phyloP scores from a whole-genome alignment of 371 early-diverging fungal species.

The Syncephalastrum sp. region DNA sequence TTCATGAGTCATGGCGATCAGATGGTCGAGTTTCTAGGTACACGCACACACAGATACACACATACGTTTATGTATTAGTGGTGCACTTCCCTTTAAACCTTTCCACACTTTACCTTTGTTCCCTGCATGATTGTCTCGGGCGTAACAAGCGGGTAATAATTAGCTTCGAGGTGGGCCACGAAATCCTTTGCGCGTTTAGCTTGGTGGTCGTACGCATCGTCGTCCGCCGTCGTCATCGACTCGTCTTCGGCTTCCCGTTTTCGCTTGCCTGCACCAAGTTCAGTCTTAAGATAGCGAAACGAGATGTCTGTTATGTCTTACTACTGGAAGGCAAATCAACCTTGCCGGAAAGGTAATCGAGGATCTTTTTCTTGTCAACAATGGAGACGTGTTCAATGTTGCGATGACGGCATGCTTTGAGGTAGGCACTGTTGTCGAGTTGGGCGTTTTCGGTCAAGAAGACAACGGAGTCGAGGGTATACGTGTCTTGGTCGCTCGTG shows the following conservation, averaged over 20 bases:
- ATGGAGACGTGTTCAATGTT: constrained; percentile 71
- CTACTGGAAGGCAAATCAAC: constrained; percentile 28
- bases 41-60: not conserved
- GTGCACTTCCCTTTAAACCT: not conserved
- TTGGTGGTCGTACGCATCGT: too few species aligned
- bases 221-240: constrained; percentile 1
- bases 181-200: too few species aligned
- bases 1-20: too few species aligned
- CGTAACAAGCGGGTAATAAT: constrained; percentile 41
- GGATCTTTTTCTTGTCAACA: constrained; percentile 65
- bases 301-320: too few species aligned
- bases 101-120: constrained; percentile 28
- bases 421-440: constrained; percentile 71
- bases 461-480: constrained; percentile 75
- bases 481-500: constrained; percentile 57
- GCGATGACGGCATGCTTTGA: constrained; percentile 61
- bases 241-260: constrained; percentile 32
- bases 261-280: constrained; percentile 25
- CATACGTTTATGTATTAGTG: not conserved
- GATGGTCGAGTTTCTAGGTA: not conserved
- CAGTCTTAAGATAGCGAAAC: not conserved
- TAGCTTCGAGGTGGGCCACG: constrained; percentile 11
- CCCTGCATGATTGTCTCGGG: constrained; percentile 44
- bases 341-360: constrained; percentile 77
- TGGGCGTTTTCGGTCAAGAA: constrained; percentile 66